Evolutionary conservation across 1,284 basidiomycete genomes (phyloP).

Genomic region (Marasmius oreades): DNA sequence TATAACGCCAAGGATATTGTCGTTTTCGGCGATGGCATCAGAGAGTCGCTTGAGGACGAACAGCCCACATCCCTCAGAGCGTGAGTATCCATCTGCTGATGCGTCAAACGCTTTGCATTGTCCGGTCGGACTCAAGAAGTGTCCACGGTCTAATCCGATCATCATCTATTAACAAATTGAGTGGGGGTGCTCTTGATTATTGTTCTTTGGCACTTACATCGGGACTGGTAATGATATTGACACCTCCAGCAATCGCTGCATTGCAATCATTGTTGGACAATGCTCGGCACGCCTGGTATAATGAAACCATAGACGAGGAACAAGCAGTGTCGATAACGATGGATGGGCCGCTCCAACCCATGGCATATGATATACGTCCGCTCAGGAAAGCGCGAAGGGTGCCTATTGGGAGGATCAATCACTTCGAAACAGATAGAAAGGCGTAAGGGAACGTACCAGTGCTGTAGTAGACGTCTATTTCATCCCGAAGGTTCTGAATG

Average conservation of each 20-base stretch:
- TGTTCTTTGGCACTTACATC: conserved; percentile 45
- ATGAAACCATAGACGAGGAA: conserved; percentile 63
- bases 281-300: conserved; percentile 66
- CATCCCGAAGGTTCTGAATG: conserved; percentile 54
- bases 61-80: conserved; percentile 68
- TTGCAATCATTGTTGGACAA: conserved; percentile 60
- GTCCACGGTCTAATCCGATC: conserved; percentile 62
- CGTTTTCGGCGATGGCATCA: conserved; percentile 61
- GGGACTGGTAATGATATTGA: conserved; percentile 69
- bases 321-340: conserved; percentile 71
- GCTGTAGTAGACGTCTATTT: conserved; percentile 68
- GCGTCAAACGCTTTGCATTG: conserved; percentile 71
- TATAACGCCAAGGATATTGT: conserved; percentile 65
- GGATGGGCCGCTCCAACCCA: conserved; percentile 66
- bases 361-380: conserved; percentile 66
- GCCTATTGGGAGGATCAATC: conserved; percentile 36
- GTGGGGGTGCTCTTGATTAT: not conserved
- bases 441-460: conserved; percentile 44
- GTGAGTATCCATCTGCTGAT: conserved; percentile 68
- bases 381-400: conserved; percentile 66
- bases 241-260: conserved; percentile 67
- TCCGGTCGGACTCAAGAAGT: conserved; percentile 64
- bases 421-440: conserved; percentile 3
- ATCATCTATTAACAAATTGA: conserved; percentile 47
- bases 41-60: conserved; percentile 69